These are phyloP conservation scores for Rosa persica DNA, from an alignment of 306 rosid genomes.

Conservation along the genomic window DNA sequence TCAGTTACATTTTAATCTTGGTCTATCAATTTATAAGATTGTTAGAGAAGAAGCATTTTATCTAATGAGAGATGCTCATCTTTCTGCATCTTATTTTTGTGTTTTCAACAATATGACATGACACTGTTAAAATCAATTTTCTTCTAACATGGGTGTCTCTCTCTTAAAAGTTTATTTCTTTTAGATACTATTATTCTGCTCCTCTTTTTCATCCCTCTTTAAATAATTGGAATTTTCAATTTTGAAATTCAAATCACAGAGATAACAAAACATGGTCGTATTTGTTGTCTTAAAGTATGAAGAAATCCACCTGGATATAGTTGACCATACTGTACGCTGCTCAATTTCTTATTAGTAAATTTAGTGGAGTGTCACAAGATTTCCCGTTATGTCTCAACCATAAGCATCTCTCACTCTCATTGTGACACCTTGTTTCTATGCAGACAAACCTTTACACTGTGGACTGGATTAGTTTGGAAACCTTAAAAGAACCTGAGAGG, in stretches of 20 bases:
- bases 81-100: constrained; percentile 19
- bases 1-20: neutral
- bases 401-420: constrained; percentile 1
- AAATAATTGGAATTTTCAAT: neutral
- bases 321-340: neutral
- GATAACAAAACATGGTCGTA: neutral
- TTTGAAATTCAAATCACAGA: neutral
- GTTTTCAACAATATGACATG: neutral
- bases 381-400: neutral
- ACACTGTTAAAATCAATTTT: neutral
- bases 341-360: neutral
- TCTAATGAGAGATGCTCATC: neutral
- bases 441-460: constrained; percentile 70
- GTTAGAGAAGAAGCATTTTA: neutral
- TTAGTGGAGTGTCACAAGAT: neutral
- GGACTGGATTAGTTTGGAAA: constrained; percentile 76
- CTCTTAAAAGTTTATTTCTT: neutral
- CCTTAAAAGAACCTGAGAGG: constrained; percentile 62
- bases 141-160: neutral
- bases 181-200: neutral
- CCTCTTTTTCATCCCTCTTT: neutral
- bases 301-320: neutral
- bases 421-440: neutral
- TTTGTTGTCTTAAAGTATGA: neutral
- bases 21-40: neutral